phyloP scores from a whole-genome alignment of 805 yeast species.

The Priceomyces fermenticarens region DNA sequence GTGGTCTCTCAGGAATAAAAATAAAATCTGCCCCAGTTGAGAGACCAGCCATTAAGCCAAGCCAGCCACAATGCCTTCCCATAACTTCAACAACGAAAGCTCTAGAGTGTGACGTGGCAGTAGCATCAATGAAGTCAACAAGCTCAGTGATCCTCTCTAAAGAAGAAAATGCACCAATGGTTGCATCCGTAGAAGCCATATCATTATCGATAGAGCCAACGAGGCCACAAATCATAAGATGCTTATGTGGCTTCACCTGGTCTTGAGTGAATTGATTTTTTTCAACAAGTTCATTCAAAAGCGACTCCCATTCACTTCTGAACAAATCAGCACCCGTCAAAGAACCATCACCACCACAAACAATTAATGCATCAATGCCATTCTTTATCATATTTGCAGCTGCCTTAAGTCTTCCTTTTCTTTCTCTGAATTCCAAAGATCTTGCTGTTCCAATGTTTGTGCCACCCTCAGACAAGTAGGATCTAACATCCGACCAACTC shows the following conservation, averaged over 20 bases:
- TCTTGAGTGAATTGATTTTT: constrained; percentile 44
- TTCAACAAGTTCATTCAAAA: constrained; percentile 53
- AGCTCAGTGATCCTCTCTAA: constrained; percentile 70
- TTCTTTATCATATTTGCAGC: constrained; percentile 63
- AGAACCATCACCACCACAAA: constrained; percentile 84
- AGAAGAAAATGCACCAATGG: constrained; percentile 80
- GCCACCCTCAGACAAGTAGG: constrained; percentile 70
- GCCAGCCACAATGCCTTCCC: constrained; percentile 92
- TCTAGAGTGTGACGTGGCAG: constrained; percentile 79
- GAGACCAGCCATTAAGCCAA: constrained; percentile 77
- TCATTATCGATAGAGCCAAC: constrained; percentile 86
- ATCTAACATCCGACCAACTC: constrained; percentile 73
- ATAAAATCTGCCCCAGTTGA: constrained; percentile 79
- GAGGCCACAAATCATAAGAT: constrained; percentile 67
- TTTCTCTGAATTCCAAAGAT: constrained; percentile 62
- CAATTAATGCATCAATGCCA: constrained; percentile 76
- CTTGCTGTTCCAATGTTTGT: constrained; percentile 79
- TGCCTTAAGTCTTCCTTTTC: constrained; percentile 61
- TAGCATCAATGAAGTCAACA: constrained; percentile 79
- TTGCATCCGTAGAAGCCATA: constrained; percentile 81
- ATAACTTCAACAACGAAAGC: constrained; percentile 84
- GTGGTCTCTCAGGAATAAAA: constrained; percentile 78
- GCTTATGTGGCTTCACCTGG: constrained; percentile 47
- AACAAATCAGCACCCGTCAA: constrained; percentile 79
- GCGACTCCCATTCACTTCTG: constrained; percentile 74